A percentile compares a stretch with the other conserved stretches of the same genome.
Conservation (phyloP, 1,284 basidiomycete species). For the Leucoagaricus sp. region DNA sequence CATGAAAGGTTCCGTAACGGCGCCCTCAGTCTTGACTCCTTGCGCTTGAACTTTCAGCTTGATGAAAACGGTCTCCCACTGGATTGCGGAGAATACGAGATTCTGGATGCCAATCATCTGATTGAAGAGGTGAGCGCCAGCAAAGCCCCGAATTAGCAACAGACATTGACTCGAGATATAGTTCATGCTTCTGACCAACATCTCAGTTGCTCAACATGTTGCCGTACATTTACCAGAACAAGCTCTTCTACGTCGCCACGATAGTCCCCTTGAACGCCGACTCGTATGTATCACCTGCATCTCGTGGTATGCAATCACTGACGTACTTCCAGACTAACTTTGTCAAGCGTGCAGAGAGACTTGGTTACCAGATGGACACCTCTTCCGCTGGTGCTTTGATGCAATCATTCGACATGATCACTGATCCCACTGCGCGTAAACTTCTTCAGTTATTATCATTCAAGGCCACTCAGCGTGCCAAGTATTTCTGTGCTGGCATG, state of each 20-base stretch:
- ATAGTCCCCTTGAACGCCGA: slow-evolving; percentile 89
- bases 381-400: slow-evolving; percentile 83
- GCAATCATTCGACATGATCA: slow-evolving; percentile 76
- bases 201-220: slow-evolving; percentile 88
- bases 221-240: slow-evolving; percentile 95
- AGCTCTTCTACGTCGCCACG: slow-evolving; percentile 92
- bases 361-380: slow-evolving; percentile 84
- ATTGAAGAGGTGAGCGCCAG: slow-evolving; percentile 85
- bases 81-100: slow-evolving; percentile 73
- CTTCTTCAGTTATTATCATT: slow-evolving; percentile 81
- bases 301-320: neutral
- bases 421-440: slow-evolving; percentile 71
- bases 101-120: slow-evolving; percentile 76
- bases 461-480: slow-evolving; percentile 90
- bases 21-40: slow-evolving; percentile 73
- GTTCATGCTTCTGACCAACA: slow-evolving; percentile 95
- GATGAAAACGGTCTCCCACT: slow-evolving; percentile 83
- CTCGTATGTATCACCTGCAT: slow-evolving; percentile 50
- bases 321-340: slow-evolving; percentile 64
- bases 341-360: slow-evolving; percentile 74
- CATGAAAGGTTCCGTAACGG: slow-evolving; percentile 80
- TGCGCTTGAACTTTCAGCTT: slow-evolving; percentile 78
- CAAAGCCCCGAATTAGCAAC: neutral
- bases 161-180: slow-evolving; percentile 30
- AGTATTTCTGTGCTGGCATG: slow-evolving; percentile 99